Base-by-base conservation (phyloP, 1,284 basidiomycete genomes). In the Trametes hirsuta region DNA sequence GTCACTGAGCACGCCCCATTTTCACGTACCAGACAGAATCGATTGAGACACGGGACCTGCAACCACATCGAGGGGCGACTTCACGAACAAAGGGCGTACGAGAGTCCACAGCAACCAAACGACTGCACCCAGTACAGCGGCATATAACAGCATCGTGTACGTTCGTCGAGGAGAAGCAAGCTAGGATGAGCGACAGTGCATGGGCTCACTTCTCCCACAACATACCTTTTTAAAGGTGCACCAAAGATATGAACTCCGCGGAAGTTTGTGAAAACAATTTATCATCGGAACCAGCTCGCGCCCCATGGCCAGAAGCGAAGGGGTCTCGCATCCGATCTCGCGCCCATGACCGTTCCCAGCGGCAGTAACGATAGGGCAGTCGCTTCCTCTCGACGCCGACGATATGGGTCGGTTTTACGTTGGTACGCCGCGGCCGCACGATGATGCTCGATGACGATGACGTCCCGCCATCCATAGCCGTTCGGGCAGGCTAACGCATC, bases 21-120 rank as follows among this genome's bases (percentile, higher is more conserved):
- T 6, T 18, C 11, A 58, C 64, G 34, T 15, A 61, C 64, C 64
- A n/a, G 64, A 53, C 9, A 65, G 4, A 4, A 63, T 12, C 15
- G 69, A 66, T 47, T 56, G 42, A 42, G 63, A 49, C 2, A 56
- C 44, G 8, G 72, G 72, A 4, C 72, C 72, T 1, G 68, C 62
- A 30, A 72, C 63, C 25, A 67, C 60, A 54, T 72, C 71, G 10
- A 71, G 46, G 1, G 70, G 63, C n/a, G 67, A 70, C 34, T 45
- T 53, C 24, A 58, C 53, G 22, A 63, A 48, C 18, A 59, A 49
- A 10, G 56, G 61, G 6, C 61, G 61, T 6, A 63, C 14, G 5
- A 63, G 25, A 18, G 55, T 36, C 61, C 61, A 65, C 9, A 61
- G 4, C 10, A 24, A 50, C 64, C 64, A 65, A 11, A 30, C 49